Base-by-base conservation (phyloP, 2,329 filamentous ascomycete genomes). In the Trichoderma polysporum region DNA sequence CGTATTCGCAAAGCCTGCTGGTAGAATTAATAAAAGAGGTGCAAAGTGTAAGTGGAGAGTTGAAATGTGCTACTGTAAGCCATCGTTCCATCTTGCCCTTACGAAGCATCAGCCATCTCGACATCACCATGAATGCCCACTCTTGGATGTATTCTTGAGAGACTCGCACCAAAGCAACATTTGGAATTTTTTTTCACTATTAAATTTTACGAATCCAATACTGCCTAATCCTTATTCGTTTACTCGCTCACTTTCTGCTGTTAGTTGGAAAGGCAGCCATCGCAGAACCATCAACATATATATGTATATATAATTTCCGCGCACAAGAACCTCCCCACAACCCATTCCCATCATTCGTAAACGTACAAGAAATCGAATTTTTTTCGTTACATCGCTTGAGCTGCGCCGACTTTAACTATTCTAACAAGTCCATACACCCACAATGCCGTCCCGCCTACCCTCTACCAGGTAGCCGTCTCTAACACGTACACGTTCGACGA, bases 381-480 rank as follows among this genome's bases (percentile, higher is more conserved):
- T 52, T 50, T 50, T 56, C 39, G 45, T 63, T 59, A 58, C 62
- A 66, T 66, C 56, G 63, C 63, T 66, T 52, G 45, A 52, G 54
- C 53, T 35, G 45, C 29, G 41, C 35, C 33, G 59, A 47, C 62
- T 60, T 52, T 58, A 35, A 35, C 47, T 66, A 65, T 41, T 65
- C 69, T 79, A 86, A 74, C 91, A 94, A 66, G 90, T 91, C 95
- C 95, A 99, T 59, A 97, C 90, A 45, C 94, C 95, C 33, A 99
- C 89, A 63, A 91, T 86, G 65, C 95, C 95, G 76, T 97, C 92
- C 73, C 86, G 89, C 70, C 95, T 87, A 41, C 95, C 95, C 79
- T 98, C 95, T 2, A 97, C 87, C 76, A 98, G 82, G 79, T 97
- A 99, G 0, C 95, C 95, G 74, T 99, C 95, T 79, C 92, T 93